phyloP scores from a whole-genome alignment of 2,329 filamentous ascomycete species.

The Xylaria digitata region DNA sequence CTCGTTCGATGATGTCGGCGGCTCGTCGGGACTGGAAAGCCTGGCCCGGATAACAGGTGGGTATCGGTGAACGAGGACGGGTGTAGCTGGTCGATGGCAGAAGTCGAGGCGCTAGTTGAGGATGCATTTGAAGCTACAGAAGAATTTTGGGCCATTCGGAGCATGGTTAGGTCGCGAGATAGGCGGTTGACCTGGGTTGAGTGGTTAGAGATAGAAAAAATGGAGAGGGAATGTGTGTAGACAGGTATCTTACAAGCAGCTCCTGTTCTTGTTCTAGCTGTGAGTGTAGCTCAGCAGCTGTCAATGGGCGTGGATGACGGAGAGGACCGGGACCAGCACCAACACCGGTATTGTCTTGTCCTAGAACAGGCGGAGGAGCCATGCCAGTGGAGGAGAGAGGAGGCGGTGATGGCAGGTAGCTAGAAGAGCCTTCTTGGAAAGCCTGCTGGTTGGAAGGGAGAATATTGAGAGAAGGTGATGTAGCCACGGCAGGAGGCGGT shows the following conservation, averaged over 20 bases:
- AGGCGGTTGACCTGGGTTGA: constrained; percentile 83
- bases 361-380: constrained; percentile 46
- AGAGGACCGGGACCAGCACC: constrained; percentile 75
- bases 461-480: constrained; percentile 63
- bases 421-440: constrained; percentile 56
- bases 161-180: constrained; percentile 84
- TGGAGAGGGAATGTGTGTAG: constrained; percentile 60
- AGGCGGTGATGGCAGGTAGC: constrained; percentile 50
- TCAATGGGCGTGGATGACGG: constrained; percentile 87
- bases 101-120: constrained; percentile 65
- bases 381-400: constrained; percentile 37
- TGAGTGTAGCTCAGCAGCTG: constrained; percentile 86
- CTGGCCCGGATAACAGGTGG: constrained; percentile 67
- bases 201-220: constrained; percentile 1
- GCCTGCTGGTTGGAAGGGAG: constrained; percentile 64
- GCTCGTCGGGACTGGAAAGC: constrained; percentile 66
- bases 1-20: constrained; percentile 69
- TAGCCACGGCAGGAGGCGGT: constrained; percentile 45
- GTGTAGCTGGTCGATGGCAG: constrained; percentile 57
- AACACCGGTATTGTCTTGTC: constrained; percentile 58
- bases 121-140: constrained; percentile 75
- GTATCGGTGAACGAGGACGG: constrained; percentile 57
- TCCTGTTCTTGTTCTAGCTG: constrained; percentile 96
- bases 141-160: constrained; percentile 78
- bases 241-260: constrained; percentile 64